Evolutionary conservation across 1,284 basidiomycete genomes (phyloP).

Genomic region (Puccinia brachypodii): DNA sequence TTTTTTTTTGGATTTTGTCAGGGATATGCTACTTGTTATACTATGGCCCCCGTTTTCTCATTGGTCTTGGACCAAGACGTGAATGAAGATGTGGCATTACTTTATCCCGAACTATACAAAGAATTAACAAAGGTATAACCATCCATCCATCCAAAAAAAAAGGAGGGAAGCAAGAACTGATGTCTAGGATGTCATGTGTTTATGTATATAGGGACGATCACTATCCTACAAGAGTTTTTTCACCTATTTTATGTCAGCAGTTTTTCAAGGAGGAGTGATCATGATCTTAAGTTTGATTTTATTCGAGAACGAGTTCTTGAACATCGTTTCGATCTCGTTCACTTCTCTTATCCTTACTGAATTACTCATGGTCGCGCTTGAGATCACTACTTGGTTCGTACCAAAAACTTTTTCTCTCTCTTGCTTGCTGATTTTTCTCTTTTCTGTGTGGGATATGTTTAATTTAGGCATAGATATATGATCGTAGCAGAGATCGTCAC

Average conservation of each 20-base stretch:
- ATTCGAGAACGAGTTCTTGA: constrained; percentile 96
- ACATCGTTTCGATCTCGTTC: constrained; percentile 97
- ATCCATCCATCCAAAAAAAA: not conserved
- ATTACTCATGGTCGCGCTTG: constrained; percentile 96
- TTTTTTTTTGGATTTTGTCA: not conserved
- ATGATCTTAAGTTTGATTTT: constrained; percentile 96
- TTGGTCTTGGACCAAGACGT: constrained; percentile 94
- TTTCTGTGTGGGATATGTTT: not conserved
- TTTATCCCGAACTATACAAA: constrained; percentile 98
- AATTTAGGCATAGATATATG: constrained; percentile 88
- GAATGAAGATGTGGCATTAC: constrained; percentile 86
- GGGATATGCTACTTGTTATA: constrained; percentile 96
- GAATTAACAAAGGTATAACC: constrained; percentile 84
- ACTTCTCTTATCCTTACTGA: constrained; percentile 95
- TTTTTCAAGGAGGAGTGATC: constrained; percentile 98
- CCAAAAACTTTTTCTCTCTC: not conserved
- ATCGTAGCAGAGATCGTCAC: constrained; percentile 87
- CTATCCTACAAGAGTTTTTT: constrained; percentile 97
- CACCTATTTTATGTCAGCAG: constrained; percentile 93
- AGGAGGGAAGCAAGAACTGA: no score
- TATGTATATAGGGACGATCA: constrained; percentile 70
- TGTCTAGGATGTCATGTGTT: not conserved
- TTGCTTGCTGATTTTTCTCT: not conserved
- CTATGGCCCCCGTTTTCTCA: constrained; percentile 98
- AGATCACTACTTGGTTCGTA: constrained; percentile 87